These are phyloP conservation scores for Penicillium crystallinum DNA, from an alignment of 495 filamentous ascomycete species.

Conservation along the genomic window DNA sequence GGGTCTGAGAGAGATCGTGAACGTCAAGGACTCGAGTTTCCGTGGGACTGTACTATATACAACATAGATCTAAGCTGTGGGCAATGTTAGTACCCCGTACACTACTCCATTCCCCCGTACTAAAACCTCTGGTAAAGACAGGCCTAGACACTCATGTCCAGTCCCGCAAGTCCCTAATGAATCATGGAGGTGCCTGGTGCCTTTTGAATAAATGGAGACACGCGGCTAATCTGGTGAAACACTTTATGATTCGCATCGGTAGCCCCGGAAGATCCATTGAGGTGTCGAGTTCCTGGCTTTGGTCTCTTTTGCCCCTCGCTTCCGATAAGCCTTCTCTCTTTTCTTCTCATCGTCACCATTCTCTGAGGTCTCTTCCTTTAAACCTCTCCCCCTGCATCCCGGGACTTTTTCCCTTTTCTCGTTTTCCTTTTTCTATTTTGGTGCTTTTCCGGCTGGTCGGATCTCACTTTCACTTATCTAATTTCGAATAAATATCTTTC, in stretches of 20 bases:
- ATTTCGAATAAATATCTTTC: not conserved
- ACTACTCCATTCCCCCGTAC: too few relatives aligned
- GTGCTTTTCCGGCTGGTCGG: constrained; percentile 3
- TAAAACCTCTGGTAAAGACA: too few relatives aligned
- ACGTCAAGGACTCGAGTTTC: constrained; percentile 23
- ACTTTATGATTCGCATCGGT: constrained; percentile 26
- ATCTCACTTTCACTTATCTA: constrained; percentile 1
- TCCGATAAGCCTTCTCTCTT: constrained; percentile 21
- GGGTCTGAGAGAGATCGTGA: constrained; percentile 12
- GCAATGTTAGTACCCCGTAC: too few relatives aligned
- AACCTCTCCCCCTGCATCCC: not conserved
- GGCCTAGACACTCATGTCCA: not conserved
- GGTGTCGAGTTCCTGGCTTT: constrained; percentile 3
- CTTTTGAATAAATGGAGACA: constrained; percentile 11
- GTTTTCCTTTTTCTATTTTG: not conserved
- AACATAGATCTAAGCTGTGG: too few relatives aligned
- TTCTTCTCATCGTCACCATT: constrained; percentile 27
- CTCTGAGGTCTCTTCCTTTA: not conserved
- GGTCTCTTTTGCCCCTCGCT: constrained; percentile 22
- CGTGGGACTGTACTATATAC: not conserved
- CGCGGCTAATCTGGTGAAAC: constrained; percentile 25
- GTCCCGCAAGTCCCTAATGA: constrained; percentile 14
- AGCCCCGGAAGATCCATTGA: constrained; percentile 16
- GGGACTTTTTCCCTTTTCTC: not conserved
- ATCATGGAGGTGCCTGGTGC: constrained; percentile 24